Evolutionary conservation across 306 rosid genomes (phyloP).

Genomic region (Begonia loranthoides): DNA sequence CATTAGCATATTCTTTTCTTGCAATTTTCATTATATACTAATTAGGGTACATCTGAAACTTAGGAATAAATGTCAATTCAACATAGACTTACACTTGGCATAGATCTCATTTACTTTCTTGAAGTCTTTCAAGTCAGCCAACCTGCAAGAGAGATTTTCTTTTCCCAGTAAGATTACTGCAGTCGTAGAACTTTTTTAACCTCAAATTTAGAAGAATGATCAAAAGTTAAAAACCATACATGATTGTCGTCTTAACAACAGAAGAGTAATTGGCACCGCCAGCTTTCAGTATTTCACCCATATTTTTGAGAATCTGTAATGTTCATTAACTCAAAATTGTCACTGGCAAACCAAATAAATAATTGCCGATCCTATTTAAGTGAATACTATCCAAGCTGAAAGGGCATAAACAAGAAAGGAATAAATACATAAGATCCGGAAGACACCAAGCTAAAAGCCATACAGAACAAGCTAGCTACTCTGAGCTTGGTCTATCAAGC

Average conservation of each 20-base stretch:
- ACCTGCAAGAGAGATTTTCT: slow-evolving; percentile 38
- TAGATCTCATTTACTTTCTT: slow-evolving; percentile 75
- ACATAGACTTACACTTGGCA: slow-evolving; percentile 66
- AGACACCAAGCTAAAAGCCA: neutral
- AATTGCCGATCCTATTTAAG: no score
- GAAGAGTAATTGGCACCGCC: slow-evolving; percentile 67
- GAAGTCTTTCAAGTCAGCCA: slow-evolving; percentile 90
- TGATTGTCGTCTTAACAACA: slow-evolving; percentile 87
- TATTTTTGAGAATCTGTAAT: slow-evolving; percentile 65
- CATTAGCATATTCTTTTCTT: no score
- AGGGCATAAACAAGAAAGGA: no score
- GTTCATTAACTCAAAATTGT: slow-evolving; percentile 1
- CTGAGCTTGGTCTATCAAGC: neutral
- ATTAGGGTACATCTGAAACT: no score
- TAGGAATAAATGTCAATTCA: neutral
- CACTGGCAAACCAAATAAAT: neutral
- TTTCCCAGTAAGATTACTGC: no score
- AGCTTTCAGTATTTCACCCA: slow-evolving; percentile 86
- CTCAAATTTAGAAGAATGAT: slow-evolving; percentile 3
- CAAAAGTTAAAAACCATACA: slow-evolving; percentile 26
- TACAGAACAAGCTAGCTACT: neutral
- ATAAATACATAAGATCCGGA: neutral
- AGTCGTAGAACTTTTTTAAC: neutral
- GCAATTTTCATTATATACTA: no score
- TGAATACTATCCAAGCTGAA: no score